Evolutionary conservation across 2,329 filamentous ascomycete species (phyloP).

Genomic region (Epichloe aotearoae): DNA sequence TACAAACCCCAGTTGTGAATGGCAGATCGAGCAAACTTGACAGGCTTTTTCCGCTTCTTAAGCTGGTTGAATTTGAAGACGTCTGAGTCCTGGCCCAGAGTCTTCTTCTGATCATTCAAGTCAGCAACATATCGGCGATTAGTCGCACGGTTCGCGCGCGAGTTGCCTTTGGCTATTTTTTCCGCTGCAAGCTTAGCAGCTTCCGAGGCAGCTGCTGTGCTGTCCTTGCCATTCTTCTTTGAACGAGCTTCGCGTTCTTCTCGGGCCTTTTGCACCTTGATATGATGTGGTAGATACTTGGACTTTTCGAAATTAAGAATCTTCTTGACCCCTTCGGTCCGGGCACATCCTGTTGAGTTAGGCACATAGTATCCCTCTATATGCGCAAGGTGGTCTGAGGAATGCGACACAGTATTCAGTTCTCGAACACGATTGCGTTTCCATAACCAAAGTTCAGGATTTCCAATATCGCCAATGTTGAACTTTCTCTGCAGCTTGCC

Average conservation of each 20-base stretch:
- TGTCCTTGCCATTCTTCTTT: conserved; percentile 54
- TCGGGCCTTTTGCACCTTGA: conserved; percentile 83
- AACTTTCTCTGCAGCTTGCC: conserved; percentile 36
- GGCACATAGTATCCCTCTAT: conserved; percentile 67
- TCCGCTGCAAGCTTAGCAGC: conserved; percentile 62
- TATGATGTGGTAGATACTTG: conserved; percentile 93
- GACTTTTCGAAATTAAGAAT: conserved; percentile 96
- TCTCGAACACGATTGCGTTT: conserved; percentile 41
- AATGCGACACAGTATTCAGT: conserved; percentile 30
- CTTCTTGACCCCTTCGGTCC: conserved; percentile 88
- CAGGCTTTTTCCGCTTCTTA: conserved; percentile 98
- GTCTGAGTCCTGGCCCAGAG: conserved; percentile 70
- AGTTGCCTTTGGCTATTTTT: conserved; percentile 78
- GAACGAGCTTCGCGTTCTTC: conserved; percentile 76
- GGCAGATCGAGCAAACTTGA: conserved; percentile 92
- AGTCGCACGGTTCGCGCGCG: conserved; percentile 85
- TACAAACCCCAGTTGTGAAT: conserved; percentile 99
- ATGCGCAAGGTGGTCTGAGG: conserved; percentile 20
- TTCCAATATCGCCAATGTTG: conserved; percentile 28
- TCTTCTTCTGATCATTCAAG: conserved; percentile 88
- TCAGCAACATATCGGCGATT: conserved; percentile 91
- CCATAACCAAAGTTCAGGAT: conserved; percentile 45
- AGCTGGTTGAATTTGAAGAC: conserved; percentile 96
- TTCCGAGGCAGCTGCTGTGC: conserved; percentile 52
- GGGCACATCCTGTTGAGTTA: conserved; percentile 71